Conservation (phyloP, 1,284 basidiomycete genomes). For the Stereum hirsutum region DNA sequence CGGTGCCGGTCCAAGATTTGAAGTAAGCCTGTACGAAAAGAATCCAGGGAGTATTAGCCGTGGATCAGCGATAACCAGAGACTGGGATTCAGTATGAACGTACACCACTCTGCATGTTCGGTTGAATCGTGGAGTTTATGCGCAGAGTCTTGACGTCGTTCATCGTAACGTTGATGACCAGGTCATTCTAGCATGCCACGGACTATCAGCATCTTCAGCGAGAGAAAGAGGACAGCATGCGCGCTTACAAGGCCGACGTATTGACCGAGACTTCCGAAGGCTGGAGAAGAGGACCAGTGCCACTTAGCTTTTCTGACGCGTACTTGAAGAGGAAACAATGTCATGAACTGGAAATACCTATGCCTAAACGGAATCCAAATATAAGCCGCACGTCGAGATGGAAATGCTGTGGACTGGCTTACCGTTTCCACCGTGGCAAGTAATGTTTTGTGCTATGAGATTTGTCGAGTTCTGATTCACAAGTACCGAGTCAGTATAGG, state of each 20-base stretch:
- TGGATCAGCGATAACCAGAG: slow-evolving; percentile 6
- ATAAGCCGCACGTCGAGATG: too few relatives aligned
- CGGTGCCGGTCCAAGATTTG: slow-evolving; percentile 52
- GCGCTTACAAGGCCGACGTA: slow-evolving; percentile 42
- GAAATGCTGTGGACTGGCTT: too few relatives aligned
- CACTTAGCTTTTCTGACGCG: too few relatives aligned
- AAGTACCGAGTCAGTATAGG: too few relatives aligned
- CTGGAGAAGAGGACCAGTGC: too few relatives aligned
- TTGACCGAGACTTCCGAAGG: slow-evolving; percentile 56
- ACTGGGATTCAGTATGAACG: slow-evolving; percentile 12
- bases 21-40: slow-evolving; percentile 64
- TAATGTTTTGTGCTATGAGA: slow-evolving; percentile 38
- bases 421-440: slow-evolving; percentile 53
- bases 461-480: slow-evolving; percentile 43
- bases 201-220: too few relatives aligned
- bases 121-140: slow-evolving; percentile 37
- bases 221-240: too few relatives aligned
- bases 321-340: too few relatives aligned
- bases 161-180: slow-evolving; percentile 46
- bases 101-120: slow-evolving; percentile 45
- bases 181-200: slow-evolving; percentile 38
- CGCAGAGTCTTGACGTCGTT: slow-evolving; percentile 42
- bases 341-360: too few relatives aligned
- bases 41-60: slow-evolving; percentile 9
- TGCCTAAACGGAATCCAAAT: too few relatives aligned